A percentile compares a stretch with the other conserved stretches of the same genome.
Evolutionary conservation across 306 rosid genomes (phyloP).

Genomic region (Leucaena leucocephala): DNA sequence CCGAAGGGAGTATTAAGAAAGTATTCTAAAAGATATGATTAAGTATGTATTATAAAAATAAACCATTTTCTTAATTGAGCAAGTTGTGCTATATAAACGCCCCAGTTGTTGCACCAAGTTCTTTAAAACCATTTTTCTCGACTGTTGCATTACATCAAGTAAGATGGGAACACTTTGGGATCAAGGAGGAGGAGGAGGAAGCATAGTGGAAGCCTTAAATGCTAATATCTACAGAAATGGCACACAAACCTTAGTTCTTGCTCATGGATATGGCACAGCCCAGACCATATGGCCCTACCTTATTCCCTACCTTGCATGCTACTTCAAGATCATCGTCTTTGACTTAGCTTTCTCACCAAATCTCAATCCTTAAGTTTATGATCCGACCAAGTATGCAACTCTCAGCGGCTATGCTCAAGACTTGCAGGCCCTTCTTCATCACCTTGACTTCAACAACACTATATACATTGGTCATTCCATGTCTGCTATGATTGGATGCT

Average conservation of each 20-base stretch:
- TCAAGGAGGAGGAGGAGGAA: slow-evolving; percentile 37
- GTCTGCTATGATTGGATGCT: slow-evolving; percentile 62
- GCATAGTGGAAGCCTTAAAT: slow-evolving; percentile 46
- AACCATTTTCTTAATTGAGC: background rate
- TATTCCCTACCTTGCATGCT: slow-evolving; percentile 51
- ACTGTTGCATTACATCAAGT: background rate
- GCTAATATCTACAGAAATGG: slow-evolving; percentile 56
- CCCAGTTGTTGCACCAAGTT: background rate
- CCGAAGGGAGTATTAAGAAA: too few species aligned
- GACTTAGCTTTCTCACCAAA: slow-evolving; percentile 57
- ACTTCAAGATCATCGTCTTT: slow-evolving; percentile 60
- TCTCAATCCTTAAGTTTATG: slow-evolving; percentile 33
- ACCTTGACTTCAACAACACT: slow-evolving; percentile 46
- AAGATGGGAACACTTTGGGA: slow-evolving; percentile 36
- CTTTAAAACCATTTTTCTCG: background rate
- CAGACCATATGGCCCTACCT: slow-evolving; percentile 49
- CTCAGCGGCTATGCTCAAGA: slow-evolving; percentile 51
- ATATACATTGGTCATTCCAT: slow-evolving; percentile 59
- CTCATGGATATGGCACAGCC: slow-evolving; percentile 56
- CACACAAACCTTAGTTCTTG: slow-evolving; percentile 50
- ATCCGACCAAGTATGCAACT: slow-evolving; percentile 46
- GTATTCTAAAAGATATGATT: too few species aligned
- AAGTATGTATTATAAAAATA: too few species aligned
- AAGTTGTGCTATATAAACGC: background rate
- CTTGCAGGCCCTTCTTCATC: slow-evolving; percentile 55